phyloP scores from a whole-genome alignment of 495 filamentous ascomycete genomes.

The Glonium stellatum region DNA sequence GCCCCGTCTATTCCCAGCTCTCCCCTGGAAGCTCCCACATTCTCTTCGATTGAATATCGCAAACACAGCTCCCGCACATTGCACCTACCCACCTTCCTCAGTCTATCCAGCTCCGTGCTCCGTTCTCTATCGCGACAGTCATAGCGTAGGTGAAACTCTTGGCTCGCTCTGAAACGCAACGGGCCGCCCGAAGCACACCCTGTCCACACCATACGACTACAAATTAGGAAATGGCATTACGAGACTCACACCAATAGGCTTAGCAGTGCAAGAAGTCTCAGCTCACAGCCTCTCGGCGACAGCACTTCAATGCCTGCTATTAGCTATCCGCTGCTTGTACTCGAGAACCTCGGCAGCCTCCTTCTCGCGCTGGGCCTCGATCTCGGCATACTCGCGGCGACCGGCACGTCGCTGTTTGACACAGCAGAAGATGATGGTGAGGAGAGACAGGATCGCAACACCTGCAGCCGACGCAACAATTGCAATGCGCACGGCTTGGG shows the following conservation, averaged over 20 bases:
- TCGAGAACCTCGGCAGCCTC: slow-evolving; percentile 60
- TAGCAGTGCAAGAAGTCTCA: too few relatives aligned
- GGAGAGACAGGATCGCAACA: slow-evolving; percentile 45
- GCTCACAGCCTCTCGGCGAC: too few relatives aligned
- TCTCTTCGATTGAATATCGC: neutral
- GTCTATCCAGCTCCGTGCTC: too few relatives aligned
- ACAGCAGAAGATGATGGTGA: slow-evolving; percentile 51
- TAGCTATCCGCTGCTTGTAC: slow-evolving; percentile 35
- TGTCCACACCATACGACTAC: too few relatives aligned
- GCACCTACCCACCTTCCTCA: too few relatives aligned
- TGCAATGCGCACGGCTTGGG: slow-evolving; percentile 49
- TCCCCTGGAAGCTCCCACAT: neutral
- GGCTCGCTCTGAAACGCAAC: too few relatives aligned
- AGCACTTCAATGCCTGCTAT: neutral
- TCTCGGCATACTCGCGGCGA: slow-evolving; percentile 52
- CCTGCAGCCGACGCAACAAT: slow-evolving; percentile 49
- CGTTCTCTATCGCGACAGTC: too few relatives aligned
- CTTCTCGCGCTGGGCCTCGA: slow-evolving; percentile 47
- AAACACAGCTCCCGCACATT: neutral
- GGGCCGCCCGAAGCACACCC: too few relatives aligned
- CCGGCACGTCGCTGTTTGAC: slow-evolving; percentile 61
- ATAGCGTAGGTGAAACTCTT: too few relatives aligned
- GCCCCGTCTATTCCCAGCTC: neutral
- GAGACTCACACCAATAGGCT: neutral
- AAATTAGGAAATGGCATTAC: neutral